Evolutionary conservation across 2,329 filamentous ascomycete species (phyloP).

Genomic region (Didymosphaeria variabile): DNA sequence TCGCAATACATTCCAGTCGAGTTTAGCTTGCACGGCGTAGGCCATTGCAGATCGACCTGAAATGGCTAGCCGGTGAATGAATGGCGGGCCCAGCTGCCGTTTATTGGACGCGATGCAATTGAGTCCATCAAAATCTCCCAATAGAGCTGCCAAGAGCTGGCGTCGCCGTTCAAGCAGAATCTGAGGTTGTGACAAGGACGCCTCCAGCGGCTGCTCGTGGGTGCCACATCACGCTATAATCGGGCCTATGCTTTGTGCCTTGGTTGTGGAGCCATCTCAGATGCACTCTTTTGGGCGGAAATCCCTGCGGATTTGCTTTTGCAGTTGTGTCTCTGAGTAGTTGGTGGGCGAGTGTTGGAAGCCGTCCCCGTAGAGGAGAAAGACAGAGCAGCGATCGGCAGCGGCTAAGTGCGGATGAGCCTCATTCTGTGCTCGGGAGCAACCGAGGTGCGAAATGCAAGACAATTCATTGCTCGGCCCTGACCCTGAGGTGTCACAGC

Average conservation of each 20-base stretch:
- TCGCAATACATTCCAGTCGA: conserved; percentile 21
- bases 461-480: not conserved
- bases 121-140: conserved; percentile 14
- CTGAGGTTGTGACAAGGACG: conserved; percentile 4
- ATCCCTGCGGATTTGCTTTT: not conserved
- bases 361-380: not conserved
- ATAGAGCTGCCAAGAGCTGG: conserved; percentile 14
- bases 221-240: conserved; percentile 13
- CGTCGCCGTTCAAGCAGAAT: conserved; percentile 24
- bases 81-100: conserved; percentile 12
- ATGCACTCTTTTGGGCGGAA: not conserved
- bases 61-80: conserved; percentile 12
- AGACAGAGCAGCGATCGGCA: not conserved
- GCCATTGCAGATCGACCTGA: conserved; percentile 16
- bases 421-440: conserved; percentile 8
- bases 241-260: not conserved
- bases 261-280: not conserved
- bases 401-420: not conserved
- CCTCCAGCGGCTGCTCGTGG: conserved; percentile 11
- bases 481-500: not conserved
- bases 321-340: not conserved
- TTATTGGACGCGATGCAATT: conserved; percentile 8
- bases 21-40: conserved; percentile 11
- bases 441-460: not conserved
- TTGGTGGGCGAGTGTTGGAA: not conserved